Conservation (phyloP, 306 rosid species). For the Vigna angularis region DNA sequence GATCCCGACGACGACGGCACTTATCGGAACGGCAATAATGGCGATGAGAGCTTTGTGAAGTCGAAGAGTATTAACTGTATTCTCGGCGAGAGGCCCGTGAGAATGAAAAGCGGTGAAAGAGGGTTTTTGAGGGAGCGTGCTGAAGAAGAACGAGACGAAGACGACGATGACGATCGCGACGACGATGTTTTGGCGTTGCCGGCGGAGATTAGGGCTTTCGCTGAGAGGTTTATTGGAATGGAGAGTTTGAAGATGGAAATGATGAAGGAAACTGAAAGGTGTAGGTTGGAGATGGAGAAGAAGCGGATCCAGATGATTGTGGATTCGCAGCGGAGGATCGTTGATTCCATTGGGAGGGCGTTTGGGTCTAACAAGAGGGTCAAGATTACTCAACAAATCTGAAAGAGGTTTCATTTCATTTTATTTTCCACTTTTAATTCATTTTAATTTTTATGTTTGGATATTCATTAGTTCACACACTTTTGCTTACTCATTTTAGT, state of each 20-base stretch:
- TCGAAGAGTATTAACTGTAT: conserved; percentile 60
- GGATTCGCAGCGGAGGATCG: conserved; percentile 63
- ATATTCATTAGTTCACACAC: neutral
- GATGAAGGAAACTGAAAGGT: conserved; percentile 78
- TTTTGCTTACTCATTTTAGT: neutral
- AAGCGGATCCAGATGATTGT: conserved; percentile 71
- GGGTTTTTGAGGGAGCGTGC: conserved; percentile 33
- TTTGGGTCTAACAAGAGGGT: conserved; percentile 60
- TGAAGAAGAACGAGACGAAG: neutral
- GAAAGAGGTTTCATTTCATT: conserved; percentile 29
- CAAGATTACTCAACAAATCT: conserved; percentile 43
- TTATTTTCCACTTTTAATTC: neutral
- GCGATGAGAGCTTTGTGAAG: conserved; percentile 25
- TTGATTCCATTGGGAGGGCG: conserved; percentile 75
- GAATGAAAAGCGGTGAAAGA: conserved; percentile 22
- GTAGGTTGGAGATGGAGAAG: conserved; percentile 86
- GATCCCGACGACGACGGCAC: neutral
- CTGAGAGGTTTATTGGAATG: conserved; percentile 64
- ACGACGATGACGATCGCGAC: neutral
- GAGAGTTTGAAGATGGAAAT: conserved; percentile 85
- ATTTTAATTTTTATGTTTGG: neutral
- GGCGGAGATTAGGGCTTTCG: conserved; percentile 67
- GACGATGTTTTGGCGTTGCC: conserved; percentile 51
- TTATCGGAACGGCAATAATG: conserved; percentile 15
- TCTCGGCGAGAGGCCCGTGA: conserved; percentile 44